A percentile compares a stretch with the other conserved stretches of the same genome.
Conservation (phyloP, 306 rosid species). For the Vicia villosa region DNA sequence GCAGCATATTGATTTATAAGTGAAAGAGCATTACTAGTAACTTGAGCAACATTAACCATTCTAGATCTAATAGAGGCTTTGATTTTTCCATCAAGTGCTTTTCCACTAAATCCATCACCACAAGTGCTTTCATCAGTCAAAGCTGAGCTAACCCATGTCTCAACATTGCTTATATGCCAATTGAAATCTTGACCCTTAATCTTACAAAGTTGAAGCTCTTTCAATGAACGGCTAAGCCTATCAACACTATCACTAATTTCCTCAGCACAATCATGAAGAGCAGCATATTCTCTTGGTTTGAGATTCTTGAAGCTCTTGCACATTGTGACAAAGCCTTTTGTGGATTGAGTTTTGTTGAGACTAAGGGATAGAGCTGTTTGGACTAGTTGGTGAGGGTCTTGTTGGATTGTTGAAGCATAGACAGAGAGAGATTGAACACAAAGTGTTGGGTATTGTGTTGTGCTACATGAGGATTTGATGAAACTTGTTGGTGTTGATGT, state of each 20-base stretch:
- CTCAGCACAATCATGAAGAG: conserved; percentile 41
- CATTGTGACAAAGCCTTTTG: conserved; percentile 33
- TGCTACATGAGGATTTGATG: conserved; percentile 47
- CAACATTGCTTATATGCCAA: conserved; percentile 57
- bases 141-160: conserved; percentile 53
- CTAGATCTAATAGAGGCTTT: conserved; percentile 35
- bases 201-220: conserved; percentile 46
- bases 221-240: conserved; percentile 34
- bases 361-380: conserved; percentile 43
- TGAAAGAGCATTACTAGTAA: conserved; percentile 51
- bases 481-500: conserved; percentile 15
- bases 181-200: conserved; percentile 35
- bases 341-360: conserved; percentile 40
- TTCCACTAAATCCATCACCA: conserved; percentile 49
- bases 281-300: conserved; percentile 39
- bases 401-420: conserved; percentile 44
- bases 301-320: conserved; percentile 38
- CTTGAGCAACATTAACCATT: conserved; percentile 51
- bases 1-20: conserved; percentile 50
- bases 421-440: conserved; percentile 40
- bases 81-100: conserved; percentile 32
- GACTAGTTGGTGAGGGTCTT: conserved; percentile 45
- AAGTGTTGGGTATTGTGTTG: conserved; percentile 39
- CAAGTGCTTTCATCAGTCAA: conserved; percentile 49
- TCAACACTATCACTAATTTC: conserved; percentile 47